These are phyloP conservation scores for Yamadazyma oceani DNA, from an alignment of 1,139 yeast genomes.

Conservation along the genomic window DNA sequence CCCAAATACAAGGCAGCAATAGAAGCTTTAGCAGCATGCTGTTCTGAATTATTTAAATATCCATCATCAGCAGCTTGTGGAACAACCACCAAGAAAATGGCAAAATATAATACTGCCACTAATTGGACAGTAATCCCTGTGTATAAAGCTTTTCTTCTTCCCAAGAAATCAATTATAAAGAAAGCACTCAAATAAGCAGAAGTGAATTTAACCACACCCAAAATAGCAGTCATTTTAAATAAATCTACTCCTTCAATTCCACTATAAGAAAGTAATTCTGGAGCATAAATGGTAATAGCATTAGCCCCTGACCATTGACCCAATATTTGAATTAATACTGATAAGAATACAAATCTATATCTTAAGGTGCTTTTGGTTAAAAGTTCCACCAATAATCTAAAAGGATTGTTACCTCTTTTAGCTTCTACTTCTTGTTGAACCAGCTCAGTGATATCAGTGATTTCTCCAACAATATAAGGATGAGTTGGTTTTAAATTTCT, in stretches of 20 bases:
- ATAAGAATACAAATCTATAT: constrained; percentile 45
- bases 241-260: constrained; percentile 41
- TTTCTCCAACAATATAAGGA: constrained; percentile 52
- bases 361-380: constrained; percentile 33
- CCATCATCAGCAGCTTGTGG: constrained; percentile 42
- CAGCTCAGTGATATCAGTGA: constrained; percentile 50
- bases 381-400: constrained; percentile 31
- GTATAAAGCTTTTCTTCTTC: constrained; percentile 43
- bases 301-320: constrained; percentile 69
- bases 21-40: constrained; percentile 48
- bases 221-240: constrained; percentile 47
- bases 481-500: constrained; percentile 53
- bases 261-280: constrained; percentile 52
- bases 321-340: constrained; percentile 47
- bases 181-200: constrained; percentile 48
- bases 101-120: constrained; percentile 37
- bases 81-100: constrained; percentile 46
- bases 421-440: constrained; percentile 41
- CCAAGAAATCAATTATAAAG: constrained; percentile 47
- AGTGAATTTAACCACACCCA: constrained; percentile 48
- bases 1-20: constrained; percentile 52
- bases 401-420: constrained; percentile 13
- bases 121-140: constrained; percentile 39
- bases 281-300: constrained; percentile 60
- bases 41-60: constrained; percentile 28